phyloP scores from a whole-genome alignment of 768 basidiomycete genomes.

The Scleroderma bovista region DNA sequence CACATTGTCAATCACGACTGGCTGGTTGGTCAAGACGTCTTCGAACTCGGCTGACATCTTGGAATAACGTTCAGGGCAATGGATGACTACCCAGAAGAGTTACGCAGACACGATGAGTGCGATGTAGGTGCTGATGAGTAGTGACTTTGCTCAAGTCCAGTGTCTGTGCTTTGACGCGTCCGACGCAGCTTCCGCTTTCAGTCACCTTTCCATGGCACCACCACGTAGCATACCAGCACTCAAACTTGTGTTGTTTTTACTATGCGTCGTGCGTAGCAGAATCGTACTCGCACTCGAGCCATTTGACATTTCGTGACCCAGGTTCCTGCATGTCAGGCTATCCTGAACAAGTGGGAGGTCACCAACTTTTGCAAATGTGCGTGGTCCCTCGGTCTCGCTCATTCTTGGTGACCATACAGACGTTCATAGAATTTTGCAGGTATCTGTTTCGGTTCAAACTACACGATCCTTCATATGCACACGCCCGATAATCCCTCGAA shows the following conservation, averaged over 20 bases:
- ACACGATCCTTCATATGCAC: constrained; percentile 76
- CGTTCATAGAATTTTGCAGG: constrained; percentile 40
- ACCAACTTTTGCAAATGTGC: constrained; percentile 87
- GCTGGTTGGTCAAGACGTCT: constrained; percentile 95
- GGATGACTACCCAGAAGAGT: neutral
- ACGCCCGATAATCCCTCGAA: constrained; percentile 81
- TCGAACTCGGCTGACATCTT: constrained; percentile 83
- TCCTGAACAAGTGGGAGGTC: constrained; percentile 79
- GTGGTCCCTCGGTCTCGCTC: constrained; percentile 12
- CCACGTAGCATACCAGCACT: constrained; percentile 6
- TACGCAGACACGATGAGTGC: neutral
- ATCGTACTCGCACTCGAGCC: neutral
- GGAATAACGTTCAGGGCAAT: constrained; percentile 1
- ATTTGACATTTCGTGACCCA: constrained; percentile 18
- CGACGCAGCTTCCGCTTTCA: neutral
- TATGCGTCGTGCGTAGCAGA: constrained; percentile 23
- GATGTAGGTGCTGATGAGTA: neutral
- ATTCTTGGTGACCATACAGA: neutral
- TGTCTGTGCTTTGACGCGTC: neutral
- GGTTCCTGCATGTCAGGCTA: constrained; percentile 37
- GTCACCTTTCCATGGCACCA: constrained; percentile 20
- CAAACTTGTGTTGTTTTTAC: constrained; percentile 15
- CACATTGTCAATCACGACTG: constrained; percentile 98
- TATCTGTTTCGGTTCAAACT: constrained; percentile 87
- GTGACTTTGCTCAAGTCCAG: neutral